Evolutionary conservation across 208 protist species (phyloP).

Genomic region (Willaertia magna): DNA sequence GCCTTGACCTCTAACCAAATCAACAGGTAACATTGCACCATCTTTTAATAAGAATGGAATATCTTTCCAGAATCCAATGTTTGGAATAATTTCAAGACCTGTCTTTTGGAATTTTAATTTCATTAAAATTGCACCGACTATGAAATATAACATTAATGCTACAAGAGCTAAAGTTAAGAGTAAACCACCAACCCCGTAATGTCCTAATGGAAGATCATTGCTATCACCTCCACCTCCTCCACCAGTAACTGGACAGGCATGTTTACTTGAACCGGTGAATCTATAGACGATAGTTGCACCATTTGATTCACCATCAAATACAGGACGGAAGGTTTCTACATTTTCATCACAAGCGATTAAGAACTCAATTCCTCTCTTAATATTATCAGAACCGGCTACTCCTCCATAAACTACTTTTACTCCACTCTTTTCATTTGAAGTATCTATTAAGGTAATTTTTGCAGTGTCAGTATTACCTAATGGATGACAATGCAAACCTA

Average conservation of each 20-base stretch:
- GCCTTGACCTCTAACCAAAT: not conserved
- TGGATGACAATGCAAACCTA: not conserved
- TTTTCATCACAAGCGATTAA: not conserved
- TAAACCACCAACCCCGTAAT: constrained; percentile 1
- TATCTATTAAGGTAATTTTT: not conserved
- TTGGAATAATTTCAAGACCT: not conserved
- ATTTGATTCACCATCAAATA: not conserved
- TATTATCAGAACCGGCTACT: not conserved
- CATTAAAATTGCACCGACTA: not conserved
- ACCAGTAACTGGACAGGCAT: not conserved
- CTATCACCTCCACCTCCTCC: not conserved
- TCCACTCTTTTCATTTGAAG: not conserved
- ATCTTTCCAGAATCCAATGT: not conserved
- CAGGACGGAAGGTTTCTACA: not conserved
- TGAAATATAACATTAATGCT: constrained; percentile 2
- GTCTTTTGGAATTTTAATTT: not conserved
- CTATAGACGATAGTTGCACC: not conserved
- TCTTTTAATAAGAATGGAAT: not conserved
- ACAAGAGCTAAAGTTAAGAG: not conserved
- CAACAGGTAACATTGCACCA: not conserved
- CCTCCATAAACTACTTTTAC: not conserved
- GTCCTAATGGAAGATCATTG: not conserved
- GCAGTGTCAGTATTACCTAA: not conserved
- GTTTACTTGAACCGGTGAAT: not conserved
- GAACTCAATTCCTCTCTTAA: not conserved